Percentiles rank a stretch among this genome's conserved stretches.
Conservation (phyloP, 371 early-diverging fungal species). For the Mycotypha africana region DNA sequence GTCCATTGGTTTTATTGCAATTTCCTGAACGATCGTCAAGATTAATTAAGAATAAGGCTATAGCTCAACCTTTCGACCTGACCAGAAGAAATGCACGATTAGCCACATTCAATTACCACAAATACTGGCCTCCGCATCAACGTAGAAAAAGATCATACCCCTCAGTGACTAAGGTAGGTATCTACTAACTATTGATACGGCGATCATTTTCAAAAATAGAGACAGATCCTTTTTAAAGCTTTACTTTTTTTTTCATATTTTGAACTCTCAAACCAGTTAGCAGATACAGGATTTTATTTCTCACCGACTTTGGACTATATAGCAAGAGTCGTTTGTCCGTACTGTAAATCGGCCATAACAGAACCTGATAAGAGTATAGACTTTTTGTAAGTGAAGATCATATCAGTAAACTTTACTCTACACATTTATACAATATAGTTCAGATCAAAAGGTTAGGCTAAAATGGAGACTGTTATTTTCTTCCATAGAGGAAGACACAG, state of each 20-base stretch:
- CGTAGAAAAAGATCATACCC: too few species aligned
- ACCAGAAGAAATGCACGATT: constrained; percentile 16
- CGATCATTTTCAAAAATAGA: too few species aligned
- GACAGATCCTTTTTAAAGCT: too few species aligned
- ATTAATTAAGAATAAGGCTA: too few species aligned
- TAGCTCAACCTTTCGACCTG: constrained; percentile 3
- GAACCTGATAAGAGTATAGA: constrained; percentile 6
- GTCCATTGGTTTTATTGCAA: constrained; percentile 21
- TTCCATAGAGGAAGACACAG: too few species aligned
- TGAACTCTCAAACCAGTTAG: constrained; percentile 14
- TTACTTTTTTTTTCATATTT: not conserved
- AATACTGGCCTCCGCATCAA: constrained; percentile 36
- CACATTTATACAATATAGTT: too few species aligned
- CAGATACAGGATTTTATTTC: constrained; percentile 30
- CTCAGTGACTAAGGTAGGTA: too few species aligned
- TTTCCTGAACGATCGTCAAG: constrained; percentile 13
- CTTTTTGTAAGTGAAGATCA: constrained; percentile 21
- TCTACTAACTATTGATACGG: too few species aligned
- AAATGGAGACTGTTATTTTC: too few species aligned
- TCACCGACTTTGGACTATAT: constrained; percentile 11
- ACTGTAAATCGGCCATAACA: constrained; percentile 13
- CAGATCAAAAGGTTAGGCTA: too few species aligned
- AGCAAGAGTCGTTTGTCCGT: constrained; percentile 19
- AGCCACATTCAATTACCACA: constrained; percentile 20
- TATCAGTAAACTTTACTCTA: too few species aligned